Conservation (phyloP, 768 basidiomycete species). For the Exsudoporus frostii region DNA sequence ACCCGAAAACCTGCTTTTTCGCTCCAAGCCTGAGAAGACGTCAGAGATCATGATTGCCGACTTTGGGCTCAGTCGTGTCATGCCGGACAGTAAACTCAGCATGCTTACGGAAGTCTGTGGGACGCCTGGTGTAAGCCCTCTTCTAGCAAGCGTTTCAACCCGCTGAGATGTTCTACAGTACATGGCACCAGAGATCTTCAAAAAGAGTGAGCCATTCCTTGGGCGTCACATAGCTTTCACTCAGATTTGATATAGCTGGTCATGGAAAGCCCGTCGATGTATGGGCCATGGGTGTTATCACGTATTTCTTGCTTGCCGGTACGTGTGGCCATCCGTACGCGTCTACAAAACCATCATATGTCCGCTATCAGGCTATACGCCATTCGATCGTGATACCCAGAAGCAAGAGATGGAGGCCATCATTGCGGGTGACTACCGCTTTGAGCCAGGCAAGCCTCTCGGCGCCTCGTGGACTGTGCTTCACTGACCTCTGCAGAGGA, state of each 20-base stretch:
- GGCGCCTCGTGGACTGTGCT: background rate
- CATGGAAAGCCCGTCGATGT: slow-evolving; percentile 94
- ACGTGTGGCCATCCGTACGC: background rate
- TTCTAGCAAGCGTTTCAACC: background rate
- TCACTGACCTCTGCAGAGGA: slow-evolving; percentile 44
- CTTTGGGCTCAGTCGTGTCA: slow-evolving; percentile 88
- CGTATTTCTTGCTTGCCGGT: slow-evolving; percentile 89
- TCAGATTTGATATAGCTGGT: slow-evolving; percentile 50
- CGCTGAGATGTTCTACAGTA: slow-evolving; percentile 45
- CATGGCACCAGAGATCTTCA: slow-evolving; percentile 96
- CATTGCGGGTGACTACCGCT: slow-evolving; percentile 88
- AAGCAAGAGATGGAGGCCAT: slow-evolving; percentile 94
- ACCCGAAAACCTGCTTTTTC: slow-evolving; percentile 97
- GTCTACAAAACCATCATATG: background rate
- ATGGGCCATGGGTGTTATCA: slow-evolving; percentile 98
- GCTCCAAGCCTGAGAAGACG: slow-evolving; percentile 73
- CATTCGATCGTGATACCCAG: slow-evolving; percentile 90
- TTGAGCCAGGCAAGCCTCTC: slow-evolving; percentile 55
- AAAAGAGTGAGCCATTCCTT: slow-evolving; percentile 57
- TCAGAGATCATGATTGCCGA: slow-evolving; percentile 97
- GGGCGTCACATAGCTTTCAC: background rate
- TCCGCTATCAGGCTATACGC: slow-evolving; percentile 71
- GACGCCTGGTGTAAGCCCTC: slow-evolving; percentile 69
- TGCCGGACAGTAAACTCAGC: slow-evolving; percentile 86
- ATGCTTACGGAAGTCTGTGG: slow-evolving; percentile 94